Conservation (phyloP, 495 filamentous ascomycete genomes). For the Penicillium fimorum region DNA sequence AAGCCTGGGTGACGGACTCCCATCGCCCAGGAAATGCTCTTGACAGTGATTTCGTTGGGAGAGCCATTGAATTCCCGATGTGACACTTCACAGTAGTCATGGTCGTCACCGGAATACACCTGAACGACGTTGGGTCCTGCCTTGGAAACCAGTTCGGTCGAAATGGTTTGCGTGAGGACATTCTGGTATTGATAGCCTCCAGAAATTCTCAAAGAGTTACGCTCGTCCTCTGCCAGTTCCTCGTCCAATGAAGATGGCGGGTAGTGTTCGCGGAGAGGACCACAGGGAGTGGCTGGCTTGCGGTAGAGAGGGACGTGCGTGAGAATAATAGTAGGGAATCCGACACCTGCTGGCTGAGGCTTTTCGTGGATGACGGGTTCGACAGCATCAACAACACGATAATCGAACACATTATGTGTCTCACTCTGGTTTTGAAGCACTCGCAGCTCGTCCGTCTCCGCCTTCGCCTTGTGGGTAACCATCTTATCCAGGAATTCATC, state of each 20-base stretch:
- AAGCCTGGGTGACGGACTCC: slow-evolving; percentile 90
- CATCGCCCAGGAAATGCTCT: slow-evolving; percentile 93
- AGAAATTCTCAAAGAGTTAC: slow-evolving; percentile 71
- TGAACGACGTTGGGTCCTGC: slow-evolving; percentile 69
- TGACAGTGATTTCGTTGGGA: slow-evolving; percentile 89
- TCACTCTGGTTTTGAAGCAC: slow-evolving; percentile 43
- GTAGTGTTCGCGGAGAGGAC: slow-evolving; percentile 79
- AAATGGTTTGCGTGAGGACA: slow-evolving; percentile 73
- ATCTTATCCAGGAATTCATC: slow-evolving; percentile 72
- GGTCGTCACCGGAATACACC: slow-evolving; percentile 94
- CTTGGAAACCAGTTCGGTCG: slow-evolving; percentile 65
- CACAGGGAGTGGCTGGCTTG: slow-evolving; percentile 76
- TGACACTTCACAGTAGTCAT: slow-evolving; percentile 91
- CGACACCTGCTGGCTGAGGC: slow-evolving; percentile 24
- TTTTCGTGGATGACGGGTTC: slow-evolving; percentile 28
- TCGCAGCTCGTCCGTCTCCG: slow-evolving; percentile 43
- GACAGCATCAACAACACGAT: slow-evolving; percentile 37
- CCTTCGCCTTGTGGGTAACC: slow-evolving; percentile 42
- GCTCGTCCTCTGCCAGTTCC: slow-evolving; percentile 65
- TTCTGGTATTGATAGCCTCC: slow-evolving; percentile 96
- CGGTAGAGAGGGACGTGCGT: slow-evolving; percentile 91
- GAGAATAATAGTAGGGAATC: slow-evolving; percentile 80
- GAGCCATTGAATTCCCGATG: slow-evolving; percentile 67
- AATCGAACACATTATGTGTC: slow-evolving; percentile 43
- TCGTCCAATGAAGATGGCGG: slow-evolving; percentile 62